Conservation (phyloP, 2,329 filamentous ascomycete species). For the Aureobasidium zeae region DNA sequence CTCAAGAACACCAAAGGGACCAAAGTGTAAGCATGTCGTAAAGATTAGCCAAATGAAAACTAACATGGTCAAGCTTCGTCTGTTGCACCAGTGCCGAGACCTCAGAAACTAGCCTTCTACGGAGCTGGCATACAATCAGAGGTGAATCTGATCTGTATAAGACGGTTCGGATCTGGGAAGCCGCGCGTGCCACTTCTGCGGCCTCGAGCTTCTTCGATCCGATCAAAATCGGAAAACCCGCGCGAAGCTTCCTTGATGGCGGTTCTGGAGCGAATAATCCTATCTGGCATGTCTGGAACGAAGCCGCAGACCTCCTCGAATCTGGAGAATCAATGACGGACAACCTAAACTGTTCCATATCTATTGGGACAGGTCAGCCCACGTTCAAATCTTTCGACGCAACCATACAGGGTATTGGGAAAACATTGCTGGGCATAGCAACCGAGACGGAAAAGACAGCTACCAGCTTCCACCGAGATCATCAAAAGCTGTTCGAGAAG, state of each 20-base stretch:
- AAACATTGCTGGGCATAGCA: background rate
- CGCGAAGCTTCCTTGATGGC: constrained; percentile 35
- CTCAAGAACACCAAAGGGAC: background rate
- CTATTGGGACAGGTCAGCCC: constrained; percentile 12
- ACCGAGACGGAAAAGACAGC: constrained; percentile 14
- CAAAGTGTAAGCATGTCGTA: constrained; percentile 4
- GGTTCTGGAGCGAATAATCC: constrained; percentile 40
- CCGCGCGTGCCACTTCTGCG: constrained; percentile 26
- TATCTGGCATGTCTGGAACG: constrained; percentile 34
- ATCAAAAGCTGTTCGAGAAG: background rate
- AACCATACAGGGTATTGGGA: background rate
- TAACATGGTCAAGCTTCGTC: constrained; percentile 17
- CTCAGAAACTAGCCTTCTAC: background rate
- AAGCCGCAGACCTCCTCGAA: background rate
- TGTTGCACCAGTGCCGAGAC: constrained; percentile 3
- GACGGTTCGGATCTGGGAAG: constrained; percentile 23
- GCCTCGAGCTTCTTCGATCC: constrained; percentile 27
- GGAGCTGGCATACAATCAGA: background rate
- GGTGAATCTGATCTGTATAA: constrained; percentile 9
- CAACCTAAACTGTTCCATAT: constrained; percentile 5
- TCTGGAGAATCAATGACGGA: background rate
- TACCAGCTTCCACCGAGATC: background rate
- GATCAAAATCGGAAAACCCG: constrained; percentile 30
- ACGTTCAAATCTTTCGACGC: background rate
- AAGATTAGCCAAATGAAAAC: constrained; percentile 11